phyloP scores from a whole-genome alignment of 2,329 filamentous ascomycete genomes.

The Fusarium tupiense region DNA sequence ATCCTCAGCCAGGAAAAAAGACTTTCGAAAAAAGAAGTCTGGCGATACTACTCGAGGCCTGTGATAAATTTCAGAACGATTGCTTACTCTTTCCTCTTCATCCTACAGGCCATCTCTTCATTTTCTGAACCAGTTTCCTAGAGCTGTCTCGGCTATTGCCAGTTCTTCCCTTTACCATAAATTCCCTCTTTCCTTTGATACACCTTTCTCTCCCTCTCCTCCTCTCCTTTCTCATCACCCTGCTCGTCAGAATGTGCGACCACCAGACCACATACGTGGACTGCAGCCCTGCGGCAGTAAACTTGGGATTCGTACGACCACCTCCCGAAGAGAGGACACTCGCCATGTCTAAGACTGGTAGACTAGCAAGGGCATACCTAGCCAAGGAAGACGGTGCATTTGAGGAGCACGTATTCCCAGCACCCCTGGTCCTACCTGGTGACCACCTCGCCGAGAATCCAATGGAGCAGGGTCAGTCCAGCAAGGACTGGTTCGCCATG shows the following conservation, averaged over 20 bases:
- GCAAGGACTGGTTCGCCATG: constrained; percentile 59
- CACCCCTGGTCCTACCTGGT: constrained; percentile 66
- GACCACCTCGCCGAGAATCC: constrained; percentile 68
- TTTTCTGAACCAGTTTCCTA: neutral
- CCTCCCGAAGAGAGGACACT: constrained; percentile 13
- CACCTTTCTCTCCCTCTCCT: neutral
- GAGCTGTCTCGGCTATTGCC: too few relatives aligned
- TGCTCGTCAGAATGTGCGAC: neutral
- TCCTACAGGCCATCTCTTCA: too few relatives aligned
- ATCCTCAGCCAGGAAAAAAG: neutral
- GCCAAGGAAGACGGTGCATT: constrained; percentile 20
- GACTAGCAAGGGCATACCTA: constrained; percentile 25
- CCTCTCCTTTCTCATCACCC: neutral
- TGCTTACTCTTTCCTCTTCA: neutral
- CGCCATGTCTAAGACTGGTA: constrained; percentile 33
- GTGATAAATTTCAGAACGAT: neutral
- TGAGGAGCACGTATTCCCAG: constrained; percentile 59
- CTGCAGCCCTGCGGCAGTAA: constrained; percentile 19
- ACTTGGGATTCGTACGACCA: constrained; percentile 21
- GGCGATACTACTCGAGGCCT: neutral
- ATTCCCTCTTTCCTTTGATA: too few relatives aligned
- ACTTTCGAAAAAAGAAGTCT: neutral
- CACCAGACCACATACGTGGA: neutral
- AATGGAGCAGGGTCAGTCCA: constrained; percentile 60
- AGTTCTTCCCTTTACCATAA: too few relatives aligned